These are phyloP conservation scores for Sarocladium kiliense DNA, from an alignment of 2,329 filamentous ascomycete species.

Conservation along the genomic window DNA sequence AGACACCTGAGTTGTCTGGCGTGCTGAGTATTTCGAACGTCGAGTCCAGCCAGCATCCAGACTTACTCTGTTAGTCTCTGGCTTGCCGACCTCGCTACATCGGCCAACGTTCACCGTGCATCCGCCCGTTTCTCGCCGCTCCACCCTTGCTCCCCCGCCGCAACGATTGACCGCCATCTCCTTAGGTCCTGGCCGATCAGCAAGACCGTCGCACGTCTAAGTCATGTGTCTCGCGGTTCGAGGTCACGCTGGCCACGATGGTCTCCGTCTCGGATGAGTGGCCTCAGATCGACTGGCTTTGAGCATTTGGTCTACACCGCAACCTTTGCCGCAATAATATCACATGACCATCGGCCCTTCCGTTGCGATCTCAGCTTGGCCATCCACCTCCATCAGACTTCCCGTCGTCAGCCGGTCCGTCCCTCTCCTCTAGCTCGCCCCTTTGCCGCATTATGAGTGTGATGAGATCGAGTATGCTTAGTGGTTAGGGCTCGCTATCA, in stretches of 20 bases:
- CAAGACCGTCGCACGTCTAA: background rate
- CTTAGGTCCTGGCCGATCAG: background rate
- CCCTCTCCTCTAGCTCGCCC: slow-evolving; percentile 7
- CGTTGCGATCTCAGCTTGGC: background rate
- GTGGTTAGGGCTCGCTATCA: background rate
- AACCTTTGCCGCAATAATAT: background rate
- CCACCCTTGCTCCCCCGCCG: background rate
- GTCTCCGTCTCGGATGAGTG: background rate
- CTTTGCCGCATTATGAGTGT: background rate
- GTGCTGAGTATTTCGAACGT: too few relatives aligned
- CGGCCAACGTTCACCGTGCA: background rate
- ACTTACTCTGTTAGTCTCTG: background rate
- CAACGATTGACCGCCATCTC: slow-evolving; percentile 7
- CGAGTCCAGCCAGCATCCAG: background rate
- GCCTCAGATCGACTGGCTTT: background rate
- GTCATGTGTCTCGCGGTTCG: background rate
- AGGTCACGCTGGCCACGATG: background rate
- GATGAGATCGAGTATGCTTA: background rate
- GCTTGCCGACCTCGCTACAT: background rate
- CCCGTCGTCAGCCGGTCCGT: slow-evolving; percentile 7
- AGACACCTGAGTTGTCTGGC: background rate
- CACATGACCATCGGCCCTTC: background rate
- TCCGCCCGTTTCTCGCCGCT: slow-evolving; percentile 3
- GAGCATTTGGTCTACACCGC: background rate
- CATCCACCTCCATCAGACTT: slow-evolving; percentile 4